Percentiles rank a stretch among this genome's conserved stretches.
Conservation (phyloP, 2,329 filamentous ascomycete genomes). For the Cladophialophora immunda region DNA sequence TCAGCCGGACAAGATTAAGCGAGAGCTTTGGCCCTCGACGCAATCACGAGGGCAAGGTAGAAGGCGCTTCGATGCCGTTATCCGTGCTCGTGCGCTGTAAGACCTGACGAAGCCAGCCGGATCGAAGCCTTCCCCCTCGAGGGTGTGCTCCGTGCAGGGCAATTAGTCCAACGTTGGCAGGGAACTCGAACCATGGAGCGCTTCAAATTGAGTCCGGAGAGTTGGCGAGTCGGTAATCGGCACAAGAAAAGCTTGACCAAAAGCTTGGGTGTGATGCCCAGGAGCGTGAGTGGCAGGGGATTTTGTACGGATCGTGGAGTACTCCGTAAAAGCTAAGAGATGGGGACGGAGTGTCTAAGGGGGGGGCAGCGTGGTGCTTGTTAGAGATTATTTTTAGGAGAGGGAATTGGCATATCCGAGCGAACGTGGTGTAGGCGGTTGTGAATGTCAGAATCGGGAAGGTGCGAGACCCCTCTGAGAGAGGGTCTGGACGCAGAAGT, state of each 20-base stretch:
- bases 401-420: constrained; percentile 8
- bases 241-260: constrained; percentile 53
- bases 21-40: neutral
- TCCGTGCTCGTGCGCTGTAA: neutral
- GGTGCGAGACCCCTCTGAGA: neutral
- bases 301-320: constrained; percentile 15
- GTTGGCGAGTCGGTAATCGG: constrained; percentile 28
- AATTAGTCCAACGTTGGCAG: constrained; percentile 20
- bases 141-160: neutral
- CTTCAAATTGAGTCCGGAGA: constrained; percentile 36
- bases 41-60: neutral
- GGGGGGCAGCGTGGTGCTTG: neutral
- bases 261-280: constrained; percentile 43
- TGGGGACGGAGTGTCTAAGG: constrained; percentile 14
- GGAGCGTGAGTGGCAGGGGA: constrained; percentile 18
- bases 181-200: constrained; percentile 41
- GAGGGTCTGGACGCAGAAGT: neutral
- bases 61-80: constrained; percentile 3
- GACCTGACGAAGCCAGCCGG: neutral
- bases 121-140: neutral
- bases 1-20: neutral
- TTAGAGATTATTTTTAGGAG: constrained; percentile 23
- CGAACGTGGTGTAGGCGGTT: constrained; percentile 11
- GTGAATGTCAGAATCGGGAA: neutral
- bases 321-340: constrained; percentile 9